Conservation (phyloP, 805 yeast species). For the Yarrowia keelungensis region DNA sequence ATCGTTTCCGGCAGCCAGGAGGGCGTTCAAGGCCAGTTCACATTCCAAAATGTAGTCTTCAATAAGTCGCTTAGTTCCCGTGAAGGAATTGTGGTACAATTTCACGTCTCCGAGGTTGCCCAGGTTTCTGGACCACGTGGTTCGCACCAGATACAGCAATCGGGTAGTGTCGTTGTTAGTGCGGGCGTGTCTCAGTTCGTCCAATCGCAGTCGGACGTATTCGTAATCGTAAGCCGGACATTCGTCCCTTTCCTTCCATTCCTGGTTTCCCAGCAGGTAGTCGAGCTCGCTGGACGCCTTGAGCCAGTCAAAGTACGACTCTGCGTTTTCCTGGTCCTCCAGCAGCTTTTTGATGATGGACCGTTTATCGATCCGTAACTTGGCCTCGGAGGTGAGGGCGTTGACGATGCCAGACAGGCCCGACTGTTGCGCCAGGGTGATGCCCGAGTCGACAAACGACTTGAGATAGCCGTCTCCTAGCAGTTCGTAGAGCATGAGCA, state of each 20-base stretch:
- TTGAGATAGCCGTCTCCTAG: conserved; percentile 35
- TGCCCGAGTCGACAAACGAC: conserved; percentile 26
- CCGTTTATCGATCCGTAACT: conserved; percentile 30
- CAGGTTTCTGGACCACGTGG: conserved; percentile 82
- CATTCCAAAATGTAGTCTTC: conserved; percentile 87
- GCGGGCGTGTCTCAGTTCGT: conserved; percentile 67
- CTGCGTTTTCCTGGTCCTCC: conserved; percentile 42
- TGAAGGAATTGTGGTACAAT: conserved; percentile 76
- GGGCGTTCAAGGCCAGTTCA: conserved; percentile 54
- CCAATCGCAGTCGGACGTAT: conserved; percentile 60
- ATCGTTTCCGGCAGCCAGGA: conserved; percentile 44
- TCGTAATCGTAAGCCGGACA: conserved; percentile 77
- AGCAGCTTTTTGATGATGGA: conserved; percentile 35
- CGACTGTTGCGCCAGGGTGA: conserved; percentile 31
- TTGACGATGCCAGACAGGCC: conserved; percentile 19
- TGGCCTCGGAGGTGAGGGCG: conserved; percentile 31
- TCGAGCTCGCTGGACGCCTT: conserved; percentile 70
- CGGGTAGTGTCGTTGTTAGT: conserved; percentile 61
- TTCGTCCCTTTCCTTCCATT: conserved; percentile 71
- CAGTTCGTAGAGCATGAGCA: conserved; percentile 35
- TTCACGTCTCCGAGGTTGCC: conserved; percentile 87
- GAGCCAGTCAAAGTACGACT: conserved; percentile 65
- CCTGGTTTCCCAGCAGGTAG: conserved; percentile 62
- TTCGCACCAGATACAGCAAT: conserved; percentile 76
- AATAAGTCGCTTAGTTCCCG: conserved; percentile 84